phyloP scores from a whole-genome alignment of 495 filamentous ascomycete species.

The Elasticomyces elasticus region DNA sequence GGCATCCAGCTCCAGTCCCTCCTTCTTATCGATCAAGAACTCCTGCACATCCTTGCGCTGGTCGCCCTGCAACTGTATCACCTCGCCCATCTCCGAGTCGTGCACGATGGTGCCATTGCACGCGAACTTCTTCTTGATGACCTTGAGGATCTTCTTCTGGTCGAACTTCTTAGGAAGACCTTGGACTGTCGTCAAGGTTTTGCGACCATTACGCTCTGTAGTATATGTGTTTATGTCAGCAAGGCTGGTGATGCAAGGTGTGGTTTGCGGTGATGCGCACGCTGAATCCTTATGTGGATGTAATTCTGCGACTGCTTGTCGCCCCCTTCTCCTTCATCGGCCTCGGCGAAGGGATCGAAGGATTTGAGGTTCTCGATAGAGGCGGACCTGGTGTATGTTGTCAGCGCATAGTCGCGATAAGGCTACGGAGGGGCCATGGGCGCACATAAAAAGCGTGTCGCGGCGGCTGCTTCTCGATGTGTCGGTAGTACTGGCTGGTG shows the following conservation, averaged over 20 bases:
- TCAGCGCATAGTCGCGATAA: not conserved
- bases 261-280: slow-evolving; percentile 36
- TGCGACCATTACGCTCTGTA: slow-evolving; percentile 99
- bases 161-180: slow-evolving; percentile 96
- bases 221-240: slow-evolving; percentile 11
- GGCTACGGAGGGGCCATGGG: not conserved
- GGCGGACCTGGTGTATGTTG: slow-evolving; percentile 1
- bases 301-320: slow-evolving; percentile 92
- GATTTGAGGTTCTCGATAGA: slow-evolving; percentile 97
- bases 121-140: slow-evolving; percentile 99
- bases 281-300: slow-evolving; percentile 99
- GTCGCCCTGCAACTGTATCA: slow-evolving; percentile 98
- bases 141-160: slow-evolving; percentile 98
- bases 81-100: slow-evolving; percentile 96
- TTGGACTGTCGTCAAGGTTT: slow-evolving; percentile 99
- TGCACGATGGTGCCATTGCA: slow-evolving; percentile 99
- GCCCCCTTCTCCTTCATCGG: slow-evolving; percentile 90
- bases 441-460: slow-evolving; percentile 2
- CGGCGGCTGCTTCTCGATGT: not conserved
- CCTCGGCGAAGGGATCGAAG: slow-evolving; percentile 99
- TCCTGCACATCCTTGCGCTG: slow-evolving; percentile 98
- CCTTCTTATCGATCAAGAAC: slow-evolving; percentile 90
- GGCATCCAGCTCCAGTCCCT: slow-evolving; percentile 78
- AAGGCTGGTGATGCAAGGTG: slow-evolving; percentile 2
- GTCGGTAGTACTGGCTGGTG: not conserved